These are phyloP conservation scores for Cucumis cinereus DNA, from an alignment of 306 rosid genomes.

Conservation along the genomic window DNA sequence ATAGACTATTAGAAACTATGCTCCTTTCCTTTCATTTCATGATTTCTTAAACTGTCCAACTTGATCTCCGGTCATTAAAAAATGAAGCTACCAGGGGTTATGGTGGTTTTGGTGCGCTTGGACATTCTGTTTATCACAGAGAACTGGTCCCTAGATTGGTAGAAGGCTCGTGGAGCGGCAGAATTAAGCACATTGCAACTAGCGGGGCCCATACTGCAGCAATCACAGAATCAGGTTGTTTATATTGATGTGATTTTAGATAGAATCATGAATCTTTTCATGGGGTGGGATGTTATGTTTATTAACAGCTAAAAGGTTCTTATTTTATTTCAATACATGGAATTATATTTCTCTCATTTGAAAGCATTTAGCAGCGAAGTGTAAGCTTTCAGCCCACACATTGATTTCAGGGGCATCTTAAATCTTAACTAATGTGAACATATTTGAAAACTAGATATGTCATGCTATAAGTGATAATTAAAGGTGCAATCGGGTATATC, in stretches of 20 bases:
- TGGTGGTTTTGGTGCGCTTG: conserved; percentile 98
- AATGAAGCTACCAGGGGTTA: conserved; percentile 88
- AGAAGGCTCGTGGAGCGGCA: conserved; percentile 68
- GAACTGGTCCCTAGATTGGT: conserved; percentile 77
- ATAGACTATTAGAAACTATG: background rate
- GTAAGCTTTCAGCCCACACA: background rate
- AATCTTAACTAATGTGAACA: background rate
- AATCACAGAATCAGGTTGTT: conserved; percentile 57
- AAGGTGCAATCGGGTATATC: background rate
- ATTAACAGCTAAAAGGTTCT: background rate
- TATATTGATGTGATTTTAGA: background rate
- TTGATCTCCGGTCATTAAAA: conserved; percentile 28
- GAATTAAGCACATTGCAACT: conserved; percentile 60
- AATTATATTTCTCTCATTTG: background rate
- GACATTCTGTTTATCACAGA: conserved; percentile 72
- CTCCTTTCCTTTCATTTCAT: background rate
- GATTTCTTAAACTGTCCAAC: conserved; percentile 15
- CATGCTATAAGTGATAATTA: background rate
- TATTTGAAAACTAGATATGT: background rate
- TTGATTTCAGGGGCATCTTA: background rate
- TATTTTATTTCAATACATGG: background rate
- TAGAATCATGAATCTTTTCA: background rate
- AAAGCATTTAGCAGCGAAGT: background rate
- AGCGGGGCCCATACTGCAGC: conserved; percentile 94
- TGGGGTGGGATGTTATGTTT: background rate